These are phyloP conservation scores for Hemisphaericaspora subhashii DNA, from an alignment of 1,139 yeast genomes.

Conservation along the genomic window DNA sequence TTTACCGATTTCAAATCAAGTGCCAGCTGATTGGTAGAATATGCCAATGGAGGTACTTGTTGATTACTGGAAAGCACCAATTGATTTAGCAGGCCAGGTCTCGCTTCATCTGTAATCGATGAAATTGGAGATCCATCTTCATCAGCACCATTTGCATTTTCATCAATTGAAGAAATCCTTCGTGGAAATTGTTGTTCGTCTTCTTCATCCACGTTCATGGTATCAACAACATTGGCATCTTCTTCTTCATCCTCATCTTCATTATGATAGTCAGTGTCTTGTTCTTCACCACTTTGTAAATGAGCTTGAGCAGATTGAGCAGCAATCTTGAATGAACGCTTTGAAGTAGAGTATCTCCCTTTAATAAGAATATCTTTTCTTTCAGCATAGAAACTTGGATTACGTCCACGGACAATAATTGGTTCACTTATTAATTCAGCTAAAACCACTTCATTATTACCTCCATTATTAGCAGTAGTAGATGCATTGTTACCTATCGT, in stretches of 20 bases:
- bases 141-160: conserved; percentile 8
- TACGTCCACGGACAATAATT: conserved; percentile 64
- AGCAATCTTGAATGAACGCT: conserved; percentile 23
- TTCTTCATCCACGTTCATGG: conserved; percentile 5
- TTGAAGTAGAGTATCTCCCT: conserved; percentile 24
- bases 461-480: conserved; percentile 18
- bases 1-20: conserved; percentile 19
- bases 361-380: conserved; percentile 49
- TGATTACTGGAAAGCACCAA: conserved; percentile 2
- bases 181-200: background rate
- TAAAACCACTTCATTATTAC: conserved; percentile 34
- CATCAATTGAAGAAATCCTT: conserved; percentile 2
- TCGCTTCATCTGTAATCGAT: conserved; percentile 3
- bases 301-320: conserved; percentile 10
- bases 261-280: conserved; percentile 9
- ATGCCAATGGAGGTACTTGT: conserved; percentile 14
- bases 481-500: conserved; percentile 11
- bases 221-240: conserved; percentile 11
- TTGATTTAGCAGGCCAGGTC: background rate
- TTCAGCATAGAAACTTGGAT: conserved; percentile 62
- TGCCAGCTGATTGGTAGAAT: conserved; percentile 14
- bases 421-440: conserved; percentile 47
- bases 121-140: conserved; percentile 12
- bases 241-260: conserved; percentile 15
- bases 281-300: conserved; percentile 8